Evolutionary conservation across 176 grass and related monocot genomes (phyloP).

Genomic region (Chrysopogon serrulatus): DNA sequence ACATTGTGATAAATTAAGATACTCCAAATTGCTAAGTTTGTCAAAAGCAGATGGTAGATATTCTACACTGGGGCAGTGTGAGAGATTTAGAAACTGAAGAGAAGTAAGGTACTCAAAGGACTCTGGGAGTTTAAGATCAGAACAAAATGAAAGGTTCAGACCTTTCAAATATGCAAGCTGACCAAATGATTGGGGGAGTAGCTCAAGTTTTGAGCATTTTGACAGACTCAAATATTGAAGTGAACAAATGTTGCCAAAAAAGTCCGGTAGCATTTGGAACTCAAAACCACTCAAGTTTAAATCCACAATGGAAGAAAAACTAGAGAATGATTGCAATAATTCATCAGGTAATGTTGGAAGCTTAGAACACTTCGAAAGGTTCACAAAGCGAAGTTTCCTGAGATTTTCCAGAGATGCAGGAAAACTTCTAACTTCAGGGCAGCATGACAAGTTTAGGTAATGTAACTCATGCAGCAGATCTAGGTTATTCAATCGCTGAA

Average conservation of each 20-base stretch:
- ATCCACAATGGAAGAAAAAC: slow-evolving; percentile 39
- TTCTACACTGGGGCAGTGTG: slow-evolving; percentile 33
- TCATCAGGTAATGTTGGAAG: slow-evolving; percentile 27
- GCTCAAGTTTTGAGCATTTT: slow-evolving; percentile 47
- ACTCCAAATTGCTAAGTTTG: slow-evolving; percentile 22
- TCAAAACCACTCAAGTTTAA: slow-evolving; percentile 42
- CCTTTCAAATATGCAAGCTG: slow-evolving; percentile 29
- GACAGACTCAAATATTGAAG: slow-evolving; percentile 44
- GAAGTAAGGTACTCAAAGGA: slow-evolving; percentile 29
- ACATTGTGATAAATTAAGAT: slow-evolving; percentile 16
- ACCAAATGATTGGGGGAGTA: slow-evolving; percentile 33
- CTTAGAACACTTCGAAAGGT: slow-evolving; percentile 27
- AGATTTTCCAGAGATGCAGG: slow-evolving; percentile 35
- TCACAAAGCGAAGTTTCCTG: slow-evolving; percentile 25
- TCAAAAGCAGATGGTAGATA: slow-evolving; percentile 25
- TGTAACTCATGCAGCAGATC: slow-evolving; percentile 32
- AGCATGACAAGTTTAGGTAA: slow-evolving; percentile 35
- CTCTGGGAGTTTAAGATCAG: slow-evolving; percentile 31
- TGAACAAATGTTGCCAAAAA: slow-evolving; percentile 35
- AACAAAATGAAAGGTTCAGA: slow-evolving; percentile 33
- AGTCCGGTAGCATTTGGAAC: slow-evolving; percentile 38
- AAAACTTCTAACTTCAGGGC: slow-evolving; percentile 38
- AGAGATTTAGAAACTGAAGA: slow-evolving; percentile 40
- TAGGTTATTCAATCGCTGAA: slow-evolving; percentile 29
- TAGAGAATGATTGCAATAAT: slow-evolving; percentile 40